Base-by-base conservation (phyloP, 108 stramenopile genomes). In the Conticribra guillardii region DNA sequence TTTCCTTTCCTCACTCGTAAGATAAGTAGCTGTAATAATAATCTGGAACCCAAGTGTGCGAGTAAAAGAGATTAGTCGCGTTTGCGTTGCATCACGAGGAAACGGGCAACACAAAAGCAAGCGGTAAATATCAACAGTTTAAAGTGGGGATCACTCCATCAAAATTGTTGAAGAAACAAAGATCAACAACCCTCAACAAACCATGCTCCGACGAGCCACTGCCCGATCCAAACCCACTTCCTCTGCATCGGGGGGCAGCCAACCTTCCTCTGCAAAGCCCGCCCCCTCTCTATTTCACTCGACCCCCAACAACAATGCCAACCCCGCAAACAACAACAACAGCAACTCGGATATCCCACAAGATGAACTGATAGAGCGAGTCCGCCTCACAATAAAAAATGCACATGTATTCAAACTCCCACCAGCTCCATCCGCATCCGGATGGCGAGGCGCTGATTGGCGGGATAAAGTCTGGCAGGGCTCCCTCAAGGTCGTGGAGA, bases 381-480 rank as follows among this genome's bases (percentile, higher is more conserved):
- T 89, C 18, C 84, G 91, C 4, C 83, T 84, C 65, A 87, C 73
- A 64, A 87, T 92, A 55, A 52, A 82, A 51, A 90, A 95, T 70
- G 89, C 91, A n/a, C 94, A 95, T 66, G 84, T 92, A 41, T 92
- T 92, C 78, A 92, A 95, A 68, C 80, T 92, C 21, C 94, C 94
- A 19, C 86, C 94, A 22, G 69, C 87, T 69, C 85, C 90, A 2
- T 79, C 88, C 22, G 27, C 76, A 0, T 87, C 82, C 11, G 94
- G 94, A 11, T 96, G 94, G 94, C 84, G 94, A 52, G 94, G 94
- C 16, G 91, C 90, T 31, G 94, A 96, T 28, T 96, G 94, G 94
- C 86, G 76, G 4, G 88, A 96, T 54, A 90, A 95, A 71, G 90
- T 95, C 2, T 92, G 94, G 93, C 93, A 93, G 73, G 96, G 96